phyloP scores from a whole-genome alignment of 2,329 filamentous ascomycete species.

The Dactylellina parvicollis region DNA sequence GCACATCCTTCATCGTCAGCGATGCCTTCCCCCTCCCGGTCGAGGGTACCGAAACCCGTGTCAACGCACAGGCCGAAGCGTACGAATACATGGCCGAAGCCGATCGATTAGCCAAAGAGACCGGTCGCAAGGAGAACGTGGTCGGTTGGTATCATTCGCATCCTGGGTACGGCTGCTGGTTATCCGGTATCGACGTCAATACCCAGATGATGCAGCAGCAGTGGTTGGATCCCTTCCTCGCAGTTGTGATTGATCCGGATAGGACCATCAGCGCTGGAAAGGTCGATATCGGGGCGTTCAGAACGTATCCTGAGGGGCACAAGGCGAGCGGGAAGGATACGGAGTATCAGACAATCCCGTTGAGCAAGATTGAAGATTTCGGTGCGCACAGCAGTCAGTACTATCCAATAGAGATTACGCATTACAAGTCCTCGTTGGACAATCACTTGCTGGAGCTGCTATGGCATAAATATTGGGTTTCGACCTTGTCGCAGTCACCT shows the following conservation, averaged over 20 bases:
- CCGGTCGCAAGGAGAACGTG: slow-evolving; percentile 85
- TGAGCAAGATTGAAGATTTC: slow-evolving; percentile 95
- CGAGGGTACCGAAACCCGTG: slow-evolving; percentile 96
- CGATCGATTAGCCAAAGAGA: slow-evolving; percentile 72
- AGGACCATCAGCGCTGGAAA: slow-evolving; percentile 93
- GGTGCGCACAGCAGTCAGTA: slow-evolving; percentile 90
- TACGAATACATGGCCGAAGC: slow-evolving; percentile 97
- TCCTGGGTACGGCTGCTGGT: slow-evolving; percentile 97
- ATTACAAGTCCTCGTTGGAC: slow-evolving; percentile 94
- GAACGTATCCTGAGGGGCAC: slow-evolving; percentile 83
- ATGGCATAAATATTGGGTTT: slow-evolving; percentile 99
- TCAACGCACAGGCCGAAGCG: slow-evolving; percentile 94
- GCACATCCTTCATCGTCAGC: slow-evolving; percentile 85
- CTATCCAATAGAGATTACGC: slow-evolving; percentile 88
- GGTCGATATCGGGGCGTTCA: slow-evolving; percentile 96
- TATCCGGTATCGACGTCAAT: slow-evolving; percentile 91
- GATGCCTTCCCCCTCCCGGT: slow-evolving; percentile 94
- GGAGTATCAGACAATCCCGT: slow-evolving; percentile 80
- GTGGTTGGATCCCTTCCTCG: slow-evolving; percentile 89
- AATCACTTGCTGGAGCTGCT: slow-evolving; percentile 83
- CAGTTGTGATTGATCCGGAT: slow-evolving; percentile 95
- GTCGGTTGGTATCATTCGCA: slow-evolving; percentile 99
- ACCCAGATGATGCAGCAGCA: slow-evolving; percentile 87
- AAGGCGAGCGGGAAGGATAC: slow-evolving; percentile 67
- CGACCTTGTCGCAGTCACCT: slow-evolving; percentile 90